Evolutionary conservation across 257 asterid species (phyloP).

Genomic region (Solanum peruvianum): DNA sequence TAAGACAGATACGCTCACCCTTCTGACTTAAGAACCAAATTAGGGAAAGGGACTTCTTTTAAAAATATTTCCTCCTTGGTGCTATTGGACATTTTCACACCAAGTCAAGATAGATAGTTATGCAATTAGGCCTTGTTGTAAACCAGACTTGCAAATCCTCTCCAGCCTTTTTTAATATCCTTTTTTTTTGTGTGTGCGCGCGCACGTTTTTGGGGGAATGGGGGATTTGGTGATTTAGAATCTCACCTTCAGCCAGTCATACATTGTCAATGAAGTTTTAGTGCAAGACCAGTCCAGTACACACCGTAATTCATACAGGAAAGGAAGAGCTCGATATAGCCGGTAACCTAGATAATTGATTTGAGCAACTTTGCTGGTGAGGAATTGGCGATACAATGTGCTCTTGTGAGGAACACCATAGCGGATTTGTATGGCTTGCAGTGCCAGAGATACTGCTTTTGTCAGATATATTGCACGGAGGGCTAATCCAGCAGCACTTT

Average conservation of each 20-base stretch:
- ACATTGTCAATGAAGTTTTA: slow-evolving; percentile 85
- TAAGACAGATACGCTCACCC: background rate
- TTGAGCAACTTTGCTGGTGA: slow-evolving; percentile 83
- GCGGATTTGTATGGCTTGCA: slow-evolving; percentile 94
- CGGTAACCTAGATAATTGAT: slow-evolving; percentile 83
- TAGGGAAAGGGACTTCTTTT: background rate
- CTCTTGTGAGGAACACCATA: slow-evolving; percentile 92
- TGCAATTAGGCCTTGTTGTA: background rate
- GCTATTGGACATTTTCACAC: background rate
- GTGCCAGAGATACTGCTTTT: slow-evolving; percentile 71
- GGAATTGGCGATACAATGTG: slow-evolving; percentile 93
- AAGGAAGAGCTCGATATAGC: slow-evolving; percentile 92
- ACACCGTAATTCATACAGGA: slow-evolving; percentile 89
- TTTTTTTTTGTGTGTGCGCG: background rate
- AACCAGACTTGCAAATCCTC: background rate
- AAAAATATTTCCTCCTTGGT: background rate
- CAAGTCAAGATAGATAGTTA: background rate
- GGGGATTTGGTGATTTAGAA: background rate
- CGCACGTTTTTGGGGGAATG: background rate
- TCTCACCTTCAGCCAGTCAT: slow-evolving; percentile 98
- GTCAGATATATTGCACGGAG: slow-evolving; percentile 88
- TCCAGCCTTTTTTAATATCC: background rate
- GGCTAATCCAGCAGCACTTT: slow-evolving; percentile 77
- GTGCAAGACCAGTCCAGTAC: slow-evolving; percentile 99
- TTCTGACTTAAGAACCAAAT: background rate